Base-by-base conservation (phyloP, 805 yeast species). In the Priceomyces castillae region DNA sequence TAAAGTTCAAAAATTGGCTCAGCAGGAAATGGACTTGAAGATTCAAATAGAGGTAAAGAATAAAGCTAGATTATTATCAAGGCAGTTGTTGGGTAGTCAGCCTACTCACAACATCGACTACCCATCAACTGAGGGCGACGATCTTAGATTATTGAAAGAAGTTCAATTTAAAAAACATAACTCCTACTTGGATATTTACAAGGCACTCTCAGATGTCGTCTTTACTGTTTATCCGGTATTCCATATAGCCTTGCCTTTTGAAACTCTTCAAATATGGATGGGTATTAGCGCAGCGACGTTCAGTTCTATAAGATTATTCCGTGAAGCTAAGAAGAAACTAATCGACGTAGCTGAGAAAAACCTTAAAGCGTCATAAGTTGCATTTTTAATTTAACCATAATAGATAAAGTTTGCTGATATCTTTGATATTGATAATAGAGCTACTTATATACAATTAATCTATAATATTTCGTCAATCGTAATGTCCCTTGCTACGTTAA, bases 11-110 rank as follows among this genome's bases (percentile, higher is more conserved):
- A 55, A 54, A n/a, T 62, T 78, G 18, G 59, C 63, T 11, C 74
- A 69, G 34, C 71, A 71, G 49, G 84, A 81, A 52, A 62, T 73
- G 50, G 81, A 78, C 41, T 49, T 81, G 25, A 72, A 68, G 48
- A 76, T 84, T 36, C 84, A 77, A 56, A 73, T 77, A 36, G 81
- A 81, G 56, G 87, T 85, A 6, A 82, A 77, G 54, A 71, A 69
- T 49, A 71, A 75, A 43, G 83, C 85, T 0, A 71, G 68, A 23
- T 51, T 62, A 14, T 50, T 77, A 18, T 69, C 77, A 6, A 65
- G 62, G 45, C 77, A 67, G 44, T 55, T 74, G 4, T 49, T 71
- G 28, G 64, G 65, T 6, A 63, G 66, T 5, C 45, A 44, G 19
- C 37, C 49, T 28, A 41, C 45, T n/a, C 52, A 47, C 38, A 16